These are phyloP conservation scores for Colletotrichum lentis DNA, from an alignment of 2,329 filamentous ascomycete genomes.

Conservation along the genomic window DNA sequence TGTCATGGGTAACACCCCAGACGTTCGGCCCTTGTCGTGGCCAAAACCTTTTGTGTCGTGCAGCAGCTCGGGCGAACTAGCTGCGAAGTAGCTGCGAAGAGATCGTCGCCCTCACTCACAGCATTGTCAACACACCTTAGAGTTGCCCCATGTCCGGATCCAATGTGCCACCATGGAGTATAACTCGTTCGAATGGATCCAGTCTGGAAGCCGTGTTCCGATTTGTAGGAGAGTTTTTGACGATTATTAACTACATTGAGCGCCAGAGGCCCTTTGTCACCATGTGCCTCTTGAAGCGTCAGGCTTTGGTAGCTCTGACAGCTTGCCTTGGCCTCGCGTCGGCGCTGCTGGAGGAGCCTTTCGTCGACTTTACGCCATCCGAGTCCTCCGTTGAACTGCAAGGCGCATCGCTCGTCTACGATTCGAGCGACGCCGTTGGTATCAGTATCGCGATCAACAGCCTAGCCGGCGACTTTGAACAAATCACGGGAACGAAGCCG, in stretches of 20 bases:
- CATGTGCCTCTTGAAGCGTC: background rate
- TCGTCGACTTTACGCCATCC: constrained; percentile 4
- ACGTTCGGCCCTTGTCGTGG: too few species aligned
- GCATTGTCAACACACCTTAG: too few species aligned
- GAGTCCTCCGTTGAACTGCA: constrained; percentile 19
- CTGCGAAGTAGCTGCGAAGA: too few species aligned
- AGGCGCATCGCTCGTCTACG: constrained; percentile 2
- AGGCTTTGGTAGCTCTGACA: background rate
- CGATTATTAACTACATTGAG: background rate
- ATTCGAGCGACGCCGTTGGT: constrained; percentile 16
- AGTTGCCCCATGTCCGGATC: too few species aligned
- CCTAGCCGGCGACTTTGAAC: constrained; percentile 18
- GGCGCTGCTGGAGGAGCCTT: constrained; percentile 12
- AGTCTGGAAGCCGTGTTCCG: too few species aligned
- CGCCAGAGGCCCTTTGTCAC: background rate
- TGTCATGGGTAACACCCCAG: too few species aligned
- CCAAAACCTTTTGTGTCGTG: too few species aligned
- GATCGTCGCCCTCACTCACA: too few species aligned
- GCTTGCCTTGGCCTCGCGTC: background rate
- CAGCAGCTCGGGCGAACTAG: too few species aligned
- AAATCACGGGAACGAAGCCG: constrained; percentile 30
- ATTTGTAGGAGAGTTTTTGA: too few species aligned
- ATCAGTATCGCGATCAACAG: constrained; percentile 25
- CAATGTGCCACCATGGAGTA: too few species aligned
- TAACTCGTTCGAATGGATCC: too few species aligned